These are phyloP conservation scores for Gymnopus androsaceus DNA, from an alignment of 1,284 basidiomycete species.

Conservation along the genomic window DNA sequence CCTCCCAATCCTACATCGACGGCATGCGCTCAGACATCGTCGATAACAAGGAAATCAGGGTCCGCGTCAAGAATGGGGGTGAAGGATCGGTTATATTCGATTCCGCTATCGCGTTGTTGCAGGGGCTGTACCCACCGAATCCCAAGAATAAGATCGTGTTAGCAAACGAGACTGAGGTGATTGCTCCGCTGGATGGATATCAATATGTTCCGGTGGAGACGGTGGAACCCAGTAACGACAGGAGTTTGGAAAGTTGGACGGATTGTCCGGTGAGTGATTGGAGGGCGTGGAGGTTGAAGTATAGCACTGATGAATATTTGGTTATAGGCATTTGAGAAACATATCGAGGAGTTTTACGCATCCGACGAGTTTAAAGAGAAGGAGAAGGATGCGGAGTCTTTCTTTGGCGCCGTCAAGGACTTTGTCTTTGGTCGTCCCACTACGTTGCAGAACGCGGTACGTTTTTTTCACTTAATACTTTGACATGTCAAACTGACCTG, in stretches of 20 bases:
- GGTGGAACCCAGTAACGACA: slow-evolving; percentile 79
- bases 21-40: slow-evolving; percentile 69
- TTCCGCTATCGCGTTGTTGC: slow-evolving; percentile 74
- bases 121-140: slow-evolving; percentile 80
- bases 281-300: background rate
- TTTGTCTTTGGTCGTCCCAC: slow-evolving; percentile 71
- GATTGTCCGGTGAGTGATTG: slow-evolving; percentile 64
- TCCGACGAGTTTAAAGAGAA: slow-evolving; percentile 69
- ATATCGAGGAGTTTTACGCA: slow-evolving; percentile 55
- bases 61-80: slow-evolving; percentile 79
- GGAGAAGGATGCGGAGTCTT: slow-evolving; percentile 55
- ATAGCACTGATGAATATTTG: background rate
- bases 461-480: slow-evolving; percentile 26
- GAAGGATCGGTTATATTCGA: slow-evolving; percentile 86
- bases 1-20: slow-evolving; percentile 66
- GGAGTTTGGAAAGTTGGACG: slow-evolving; percentile 85
- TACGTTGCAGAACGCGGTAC: slow-evolving; percentile 69
- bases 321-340: slow-evolving; percentile 64
- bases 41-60: slow-evolving; percentile 70
- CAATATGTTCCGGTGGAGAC: slow-evolving; percentile 85
- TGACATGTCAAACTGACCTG: background rate
- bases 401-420: slow-evolving; percentile 66
- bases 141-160: slow-evolving; percentile 67
- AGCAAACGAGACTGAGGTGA: slow-evolving; percentile 75
- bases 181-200: slow-evolving; percentile 81